Conservation (phyloP, 352 stramenopile genomes). For the Phytopythium mirpurense region DNA sequence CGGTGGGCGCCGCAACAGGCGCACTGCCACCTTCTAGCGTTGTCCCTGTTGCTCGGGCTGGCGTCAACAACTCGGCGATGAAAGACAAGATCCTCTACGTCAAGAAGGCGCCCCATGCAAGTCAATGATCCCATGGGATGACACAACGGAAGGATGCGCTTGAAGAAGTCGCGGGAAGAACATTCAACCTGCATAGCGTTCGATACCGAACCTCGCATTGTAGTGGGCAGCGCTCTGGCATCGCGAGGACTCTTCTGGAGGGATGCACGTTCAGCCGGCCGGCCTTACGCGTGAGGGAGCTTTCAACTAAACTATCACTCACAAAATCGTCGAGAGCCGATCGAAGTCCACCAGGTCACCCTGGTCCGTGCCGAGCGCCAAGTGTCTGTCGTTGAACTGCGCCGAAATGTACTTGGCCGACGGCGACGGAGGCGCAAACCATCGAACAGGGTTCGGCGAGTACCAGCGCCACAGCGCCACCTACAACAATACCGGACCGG, state of each 20-base stretch:
- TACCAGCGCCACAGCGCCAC: constrained; percentile 84
- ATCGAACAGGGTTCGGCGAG: constrained; percentile 66
- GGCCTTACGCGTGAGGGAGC: background rate
- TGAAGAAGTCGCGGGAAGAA: background rate
- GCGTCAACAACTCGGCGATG: constrained; percentile 33
- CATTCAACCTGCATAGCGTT: background rate
- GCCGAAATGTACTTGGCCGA: constrained; percentile 58
- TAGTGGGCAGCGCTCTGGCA: constrained; percentile 2
- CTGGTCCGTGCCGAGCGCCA: constrained; percentile 72
- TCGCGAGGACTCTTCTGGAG: background rate
- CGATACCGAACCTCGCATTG: constrained; percentile 8
- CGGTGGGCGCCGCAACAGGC: background rate
- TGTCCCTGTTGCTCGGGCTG: constrained; percentile 37
- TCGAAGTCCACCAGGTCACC: constrained; percentile 80
- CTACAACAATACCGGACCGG: constrained; percentile 19
- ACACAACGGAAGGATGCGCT: too few species aligned
- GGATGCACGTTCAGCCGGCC: background rate
- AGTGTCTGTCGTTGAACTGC: constrained; percentile 66
- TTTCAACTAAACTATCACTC: constrained; percentile 7
- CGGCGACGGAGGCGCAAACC: constrained; percentile 51
- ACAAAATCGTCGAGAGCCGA: constrained; percentile 54
- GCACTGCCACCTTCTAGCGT: background rate
- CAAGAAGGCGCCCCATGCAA: constrained; percentile 26
- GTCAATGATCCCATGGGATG: background rate
- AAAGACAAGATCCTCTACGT: constrained; percentile 60